Base-by-base conservation (phyloP, 2,329 filamentous ascomycete species). In the Diaporthe sp. region DNA sequence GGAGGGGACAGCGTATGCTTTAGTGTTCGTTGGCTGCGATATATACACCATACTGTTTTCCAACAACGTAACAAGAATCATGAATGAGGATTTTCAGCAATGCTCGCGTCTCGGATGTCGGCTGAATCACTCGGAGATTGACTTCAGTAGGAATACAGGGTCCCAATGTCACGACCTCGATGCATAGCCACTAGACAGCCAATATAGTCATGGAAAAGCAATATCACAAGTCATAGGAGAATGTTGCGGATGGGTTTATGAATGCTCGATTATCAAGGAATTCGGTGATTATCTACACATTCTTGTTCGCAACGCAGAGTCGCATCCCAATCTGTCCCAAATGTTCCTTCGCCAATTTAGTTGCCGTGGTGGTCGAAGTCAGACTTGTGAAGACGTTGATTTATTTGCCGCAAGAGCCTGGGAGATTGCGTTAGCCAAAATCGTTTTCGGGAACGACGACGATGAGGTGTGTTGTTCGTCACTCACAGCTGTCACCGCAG, bases 321-420 rank as follows among this genome's bases (percentile, higher is more conserved):
- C 46, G 34, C 46, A 42, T 22, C 37, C 49, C 46, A 55, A 55
- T 22, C 8, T 42, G 34, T 22, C 46, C 31, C 28, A 19, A 39
- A 4, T 28, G 28, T 28, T 53, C 34, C 65, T 28, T 25, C 46
- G 46, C 49, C 65, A 55, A 10, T 70, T 19, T 9, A 17, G 4
- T 53, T 53, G 65, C 46, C 65, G 39, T 39, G 46, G 6, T 53
- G 65, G 46, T 68, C 62, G 31, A 68, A 51, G 62, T 53, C 12
- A 19, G 42, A 10, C 3, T 5, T 6, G 22, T 28, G 22, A 28
- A 17, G 46, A 31, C 28, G 10, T 25, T 44, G 9, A 46, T 65
- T 73, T 73, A 73, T 12, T 73, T 73, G 68, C 51, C 46, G 58
- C 58, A 73, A 19, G 34, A 46, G 71, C 71, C 71, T 73, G 7